These are phyloP conservation scores for Wickerhamomyces sp. DNA, from an alignment of 1,139 yeast species.

Conservation along the genomic window DNA sequence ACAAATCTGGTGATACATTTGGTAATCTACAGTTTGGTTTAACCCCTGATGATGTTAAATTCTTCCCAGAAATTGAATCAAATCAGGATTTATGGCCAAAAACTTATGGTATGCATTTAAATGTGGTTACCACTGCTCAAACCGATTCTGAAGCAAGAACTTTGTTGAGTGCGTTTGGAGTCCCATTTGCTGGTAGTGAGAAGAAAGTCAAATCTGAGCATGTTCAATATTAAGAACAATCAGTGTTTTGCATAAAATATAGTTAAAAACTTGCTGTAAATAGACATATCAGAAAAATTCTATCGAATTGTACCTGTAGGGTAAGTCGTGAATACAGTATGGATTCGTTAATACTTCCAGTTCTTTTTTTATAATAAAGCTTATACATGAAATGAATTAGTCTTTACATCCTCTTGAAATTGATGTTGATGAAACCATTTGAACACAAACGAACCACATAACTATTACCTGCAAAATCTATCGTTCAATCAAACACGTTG, in stretches of 20 bases:
- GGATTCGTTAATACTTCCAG: too few species aligned
- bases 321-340: background rate
- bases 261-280: background rate
- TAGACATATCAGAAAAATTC: background rate
- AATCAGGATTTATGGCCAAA: conserved; percentile 89
- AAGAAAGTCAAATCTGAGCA: conserved; percentile 24
- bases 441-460: too few species aligned
- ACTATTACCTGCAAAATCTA: background rate
- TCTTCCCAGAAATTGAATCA: conserved; percentile 90
- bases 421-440: too few species aligned
- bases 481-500: conserved; percentile 28
- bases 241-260: background rate
- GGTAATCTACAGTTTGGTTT: conserved; percentile 90
- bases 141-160: conserved; percentile 91
- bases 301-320: background rate
- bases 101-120: conserved; percentile 81
- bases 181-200: conserved; percentile 66
- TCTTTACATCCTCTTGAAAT: background rate
- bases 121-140: conserved; percentile 84
- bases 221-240: conserved; percentile 12
- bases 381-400: background rate
- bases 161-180: conserved; percentile 73
- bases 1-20: conserved; percentile 72
- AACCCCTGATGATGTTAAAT: conserved; percentile 67
- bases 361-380: background rate